Evolutionary conservation across 768 basidiomycete species (phyloP), one percentile per base, ranked within the genome.

Genomic region (Antrodiella citrinella): DNA sequence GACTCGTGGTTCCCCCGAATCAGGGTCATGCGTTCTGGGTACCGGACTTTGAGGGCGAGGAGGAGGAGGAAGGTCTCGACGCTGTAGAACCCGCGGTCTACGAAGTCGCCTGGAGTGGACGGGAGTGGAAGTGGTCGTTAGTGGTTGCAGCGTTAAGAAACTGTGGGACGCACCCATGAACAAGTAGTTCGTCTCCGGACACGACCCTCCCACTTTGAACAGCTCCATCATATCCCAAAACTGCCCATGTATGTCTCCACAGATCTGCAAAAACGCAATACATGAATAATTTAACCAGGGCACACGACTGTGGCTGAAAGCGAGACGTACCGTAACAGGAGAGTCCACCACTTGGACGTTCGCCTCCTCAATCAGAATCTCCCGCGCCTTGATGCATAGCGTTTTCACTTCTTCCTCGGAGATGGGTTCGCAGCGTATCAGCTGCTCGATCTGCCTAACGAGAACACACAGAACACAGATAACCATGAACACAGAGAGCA

Each of bases 1-100:
- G 89, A 92, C 66, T 98, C 95, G 72, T 98, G 95, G 76, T 98
- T 98, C 9, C 95, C 95, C 43, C 95, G 80, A 55, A 98, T 94
- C 56, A 98, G 84, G 0, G 92, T 96, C 65, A 98, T 95, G 47
- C 93, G 85, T 63, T 97, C 95, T 22, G 94, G 95, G 66, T 96
- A 97, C 19, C 95, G 90, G 54, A 95, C 89, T 68, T 99, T 99
- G 64, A 96, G 81, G 0, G 93, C 92, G 57, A 98, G 81, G 18
- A 97, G 79, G 42, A 98, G 81, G 18, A 96, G 79, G 65, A 97
- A 95, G 0, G 95, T 97, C 64, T 98, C 95, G 51, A 97, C 91
- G 64, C 82, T 86, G 74, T 96, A 97, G 71, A 92, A 96, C 25
- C 95, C 95, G 48, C 95, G 84, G 69, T 98, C 95, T 57, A 97